Percentiles rank a stretch among this genome's conserved stretches.
Conservation (phyloP, 2,329 filamentous ascomycete species). For the Rhynchosporium agropyri region DNA sequence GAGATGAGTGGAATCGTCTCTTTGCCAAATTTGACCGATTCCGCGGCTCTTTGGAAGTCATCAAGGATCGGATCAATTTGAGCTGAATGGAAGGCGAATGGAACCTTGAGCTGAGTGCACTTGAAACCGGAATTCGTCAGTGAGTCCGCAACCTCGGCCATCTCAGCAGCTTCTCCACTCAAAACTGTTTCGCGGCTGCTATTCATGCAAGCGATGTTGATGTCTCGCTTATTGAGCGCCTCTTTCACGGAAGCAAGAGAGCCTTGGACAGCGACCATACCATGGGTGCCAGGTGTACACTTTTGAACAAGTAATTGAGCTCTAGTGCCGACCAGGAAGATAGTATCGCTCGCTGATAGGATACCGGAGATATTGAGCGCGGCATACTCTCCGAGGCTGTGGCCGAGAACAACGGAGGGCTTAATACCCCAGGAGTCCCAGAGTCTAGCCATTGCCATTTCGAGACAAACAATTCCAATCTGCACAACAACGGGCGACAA, state of each 20-base stretch:
- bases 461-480: conserved; percentile 55
- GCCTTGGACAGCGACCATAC: conserved; percentile 49
- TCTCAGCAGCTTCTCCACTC: conserved; percentile 57
- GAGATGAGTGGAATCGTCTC: conserved; percentile 67
- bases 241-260: conserved; percentile 46
- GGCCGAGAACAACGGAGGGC: conserved; percentile 59
- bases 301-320: conserved; percentile 46
- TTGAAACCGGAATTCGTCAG: conserved; percentile 59
- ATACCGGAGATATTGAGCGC: conserved; percentile 72
- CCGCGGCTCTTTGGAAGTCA: conserved; percentile 58
- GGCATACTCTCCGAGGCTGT: conserved; percentile 74
- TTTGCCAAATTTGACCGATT: conserved; percentile 56
- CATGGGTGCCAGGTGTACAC: conserved; percentile 25
- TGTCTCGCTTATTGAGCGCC: conserved; percentile 49
- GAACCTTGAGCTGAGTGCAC: conserved; percentile 63
- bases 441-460: conserved; percentile 58
- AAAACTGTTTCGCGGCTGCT: conserved; percentile 75
- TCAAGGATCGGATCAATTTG: conserved; percentile 66
- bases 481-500: conserved; percentile 56
- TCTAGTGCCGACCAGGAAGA: conserved; percentile 70
- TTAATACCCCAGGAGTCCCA: conserved; percentile 60
- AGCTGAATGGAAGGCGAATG: conserved; percentile 68
- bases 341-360: conserved; percentile 69
- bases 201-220: conserved; percentile 70
- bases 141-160: conserved; percentile 53